Percentiles rank a stretch among this genome's conserved stretches.
These are phyloP conservation scores for Orbilia oligospora DNA, from an alignment of 2,329 filamentous ascomycete species.

Conservation along the genomic window DNA sequence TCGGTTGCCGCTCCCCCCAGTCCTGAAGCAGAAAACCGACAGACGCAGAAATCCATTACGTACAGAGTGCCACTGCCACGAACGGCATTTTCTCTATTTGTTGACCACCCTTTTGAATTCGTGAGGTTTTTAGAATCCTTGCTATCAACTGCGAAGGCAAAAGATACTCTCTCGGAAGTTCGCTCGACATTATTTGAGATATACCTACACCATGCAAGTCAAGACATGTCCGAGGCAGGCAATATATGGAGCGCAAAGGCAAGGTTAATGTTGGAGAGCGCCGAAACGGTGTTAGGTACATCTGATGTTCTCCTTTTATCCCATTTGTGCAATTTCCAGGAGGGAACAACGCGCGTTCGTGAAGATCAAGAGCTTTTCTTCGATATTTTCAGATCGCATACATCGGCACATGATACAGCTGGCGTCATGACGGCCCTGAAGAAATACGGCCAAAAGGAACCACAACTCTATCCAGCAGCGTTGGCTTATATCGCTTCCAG, in stretches of 20 bases:
- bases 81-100: slow-evolving; percentile 94
- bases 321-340: slow-evolving; percentile 88
- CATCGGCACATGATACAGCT: slow-evolving; percentile 88
- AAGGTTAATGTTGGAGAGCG: slow-evolving; percentile 85
- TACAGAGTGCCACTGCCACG: slow-evolving; percentile 87
- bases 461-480: slow-evolving; percentile 91
- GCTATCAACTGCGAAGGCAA: slow-evolving; percentile 74
- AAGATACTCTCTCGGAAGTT: slow-evolving; percentile 74
- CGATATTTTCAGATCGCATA: slow-evolving; percentile 97
- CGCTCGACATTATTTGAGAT: slow-evolving; percentile 98
- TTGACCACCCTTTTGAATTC: slow-evolving; percentile 92
- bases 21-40: not conserved
- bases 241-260: slow-evolving; percentile 91
- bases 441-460: slow-evolving; percentile 92
- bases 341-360: slow-evolving; percentile 91
- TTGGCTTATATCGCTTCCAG: slow-evolving; percentile 94
- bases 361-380: slow-evolving; percentile 92
- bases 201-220: slow-evolving; percentile 90
- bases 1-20: slow-evolving; percentile 4
- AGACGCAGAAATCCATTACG: slow-evolving; percentile 67
- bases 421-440: slow-evolving; percentile 90
- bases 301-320: slow-evolving; percentile 95
- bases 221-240: slow-evolving; percentile 75
- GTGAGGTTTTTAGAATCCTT: slow-evolving; percentile 93
- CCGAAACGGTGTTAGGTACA: slow-evolving; percentile 82